phyloP scores from a whole-genome alignment of 495 filamentous ascomycete genomes.

The Oleoguttula mirabilis region DNA sequence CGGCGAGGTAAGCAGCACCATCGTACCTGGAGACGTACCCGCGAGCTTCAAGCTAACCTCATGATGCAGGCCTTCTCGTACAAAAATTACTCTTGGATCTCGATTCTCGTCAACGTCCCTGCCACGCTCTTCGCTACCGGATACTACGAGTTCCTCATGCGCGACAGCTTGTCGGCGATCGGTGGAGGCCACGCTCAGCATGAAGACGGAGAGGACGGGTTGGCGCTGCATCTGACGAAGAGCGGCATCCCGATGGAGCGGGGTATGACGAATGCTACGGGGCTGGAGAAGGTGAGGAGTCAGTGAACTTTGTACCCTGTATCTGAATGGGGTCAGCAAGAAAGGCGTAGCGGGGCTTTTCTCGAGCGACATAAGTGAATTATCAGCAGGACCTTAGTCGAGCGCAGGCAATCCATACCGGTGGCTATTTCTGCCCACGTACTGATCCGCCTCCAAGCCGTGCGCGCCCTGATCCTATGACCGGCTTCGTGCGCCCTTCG shows the following conservation, averaged over 20 bases:
- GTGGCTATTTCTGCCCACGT: not conserved
- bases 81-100: constrained; percentile 37
- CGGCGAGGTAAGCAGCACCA: constrained; percentile 34
- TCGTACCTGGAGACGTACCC: not conserved
- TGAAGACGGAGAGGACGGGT: constrained; percentile 39
- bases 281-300: constrained; percentile 35
- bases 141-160: constrained; percentile 41
- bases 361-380: no score
- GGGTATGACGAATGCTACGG: constrained; percentile 30
- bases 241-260: constrained; percentile 18
- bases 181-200: constrained; percentile 36
- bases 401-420: not conserved
- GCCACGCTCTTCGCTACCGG: constrained; percentile 41
- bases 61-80: constrained; percentile 28
- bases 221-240: constrained; percentile 38
- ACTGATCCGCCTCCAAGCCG: no score
- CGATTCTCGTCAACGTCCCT: constrained; percentile 40
- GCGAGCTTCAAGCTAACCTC: not conserved
- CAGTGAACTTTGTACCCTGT: not conserved
- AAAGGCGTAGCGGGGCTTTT: no score
- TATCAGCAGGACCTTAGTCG: no score
- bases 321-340: no score
- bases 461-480: no score
- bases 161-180: constrained; percentile 39
- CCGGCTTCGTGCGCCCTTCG: no score